Evolutionary conservation across 2,329 filamentous ascomycete species (phyloP).

Genomic region (Oidium heveae): DNA sequence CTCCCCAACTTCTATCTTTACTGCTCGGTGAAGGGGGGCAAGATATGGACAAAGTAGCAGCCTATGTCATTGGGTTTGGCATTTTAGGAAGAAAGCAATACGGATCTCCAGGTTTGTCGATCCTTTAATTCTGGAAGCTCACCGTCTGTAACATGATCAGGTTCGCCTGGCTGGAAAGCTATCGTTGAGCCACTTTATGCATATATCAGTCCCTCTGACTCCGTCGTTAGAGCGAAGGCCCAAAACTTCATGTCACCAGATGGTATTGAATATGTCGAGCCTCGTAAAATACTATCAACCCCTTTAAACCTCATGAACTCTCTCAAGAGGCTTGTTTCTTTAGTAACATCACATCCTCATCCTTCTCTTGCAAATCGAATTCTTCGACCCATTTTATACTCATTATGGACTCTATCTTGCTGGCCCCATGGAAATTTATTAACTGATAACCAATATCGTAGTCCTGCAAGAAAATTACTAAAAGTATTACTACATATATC

Average conservation of each 20-base stretch:
- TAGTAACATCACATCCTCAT: slow-evolving; percentile 39
- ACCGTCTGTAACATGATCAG: slow-evolving; percentile 13
- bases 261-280: slow-evolving; percentile 5
- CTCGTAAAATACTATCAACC: slow-evolving; percentile 14
- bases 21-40: slow-evolving; percentile 33
- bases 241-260: background rate
- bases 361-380: slow-evolving; percentile 38
- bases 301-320: slow-evolving; percentile 23
- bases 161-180: slow-evolving; percentile 32
- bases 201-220: slow-evolving; percentile 20
- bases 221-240: too few species aligned
- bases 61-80: slow-evolving; percentile 39
- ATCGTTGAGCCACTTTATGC: slow-evolving; percentile 33
- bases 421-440: slow-evolving; percentile 18
- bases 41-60: slow-evolving; percentile 31
- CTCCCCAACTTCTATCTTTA: slow-evolving; percentile 32
- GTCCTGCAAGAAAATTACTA: slow-evolving; percentile 24
- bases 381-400: slow-evolving; percentile 28
- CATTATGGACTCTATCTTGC: slow-evolving; percentile 36
- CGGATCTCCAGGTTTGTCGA: slow-evolving; percentile 31
- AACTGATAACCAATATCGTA: slow-evolving; percentile 18
- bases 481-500: slow-evolving; percentile 31
- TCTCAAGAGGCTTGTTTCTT: slow-evolving; percentile 26
- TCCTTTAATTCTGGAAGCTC: background rate
- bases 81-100: slow-evolving; percentile 36